These are phyloP conservation scores for Cercospora sp. DNA, from an alignment of 2,329 filamentous ascomycete genomes.

Conservation along the genomic window DNA sequence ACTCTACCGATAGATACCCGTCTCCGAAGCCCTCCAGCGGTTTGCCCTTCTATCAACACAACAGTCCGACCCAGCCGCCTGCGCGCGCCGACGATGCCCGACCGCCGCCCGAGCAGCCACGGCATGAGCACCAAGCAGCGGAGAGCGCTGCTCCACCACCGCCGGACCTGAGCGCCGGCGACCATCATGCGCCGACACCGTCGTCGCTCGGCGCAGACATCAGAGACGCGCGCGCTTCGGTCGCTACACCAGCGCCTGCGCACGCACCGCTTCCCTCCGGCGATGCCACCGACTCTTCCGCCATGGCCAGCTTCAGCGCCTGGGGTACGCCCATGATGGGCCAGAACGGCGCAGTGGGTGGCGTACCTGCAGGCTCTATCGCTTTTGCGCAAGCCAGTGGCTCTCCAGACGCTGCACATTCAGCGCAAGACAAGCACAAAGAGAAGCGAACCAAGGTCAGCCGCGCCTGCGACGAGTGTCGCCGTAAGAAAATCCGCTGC, in stretches of 20 bases:
- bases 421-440: conserved; percentile 22
- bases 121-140: background rate
- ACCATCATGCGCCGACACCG: background rate
- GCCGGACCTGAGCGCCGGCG: background rate
- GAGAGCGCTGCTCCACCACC: background rate
- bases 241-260: background rate
- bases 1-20: conserved; percentile 13
- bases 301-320: conserved; percentile 24
- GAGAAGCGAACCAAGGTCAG: conserved; percentile 81
- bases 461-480: conserved; percentile 83
- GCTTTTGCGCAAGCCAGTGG: conserved; percentile 28
- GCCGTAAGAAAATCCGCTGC: conserved; percentile 85
- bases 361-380: conserved; percentile 24
- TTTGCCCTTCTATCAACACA: conserved; percentile 17
- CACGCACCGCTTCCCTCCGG: background rate
- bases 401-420: conserved; percentile 23
- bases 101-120: conserved; percentile 6
- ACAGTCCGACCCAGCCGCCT: background rate
- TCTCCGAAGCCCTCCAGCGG: conserved; percentile 13
- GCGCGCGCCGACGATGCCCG: conserved; percentile 1
- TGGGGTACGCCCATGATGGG: conserved; percentile 19
- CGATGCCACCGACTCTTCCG: background rate
- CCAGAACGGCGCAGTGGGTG: conserved; percentile 15
- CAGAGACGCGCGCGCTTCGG: conserved; percentile 1
- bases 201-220: conserved; percentile 2